Evolutionary conservation across 208 protist species (phyloP).

Genomic region (Leishmania tropica): DNA sequence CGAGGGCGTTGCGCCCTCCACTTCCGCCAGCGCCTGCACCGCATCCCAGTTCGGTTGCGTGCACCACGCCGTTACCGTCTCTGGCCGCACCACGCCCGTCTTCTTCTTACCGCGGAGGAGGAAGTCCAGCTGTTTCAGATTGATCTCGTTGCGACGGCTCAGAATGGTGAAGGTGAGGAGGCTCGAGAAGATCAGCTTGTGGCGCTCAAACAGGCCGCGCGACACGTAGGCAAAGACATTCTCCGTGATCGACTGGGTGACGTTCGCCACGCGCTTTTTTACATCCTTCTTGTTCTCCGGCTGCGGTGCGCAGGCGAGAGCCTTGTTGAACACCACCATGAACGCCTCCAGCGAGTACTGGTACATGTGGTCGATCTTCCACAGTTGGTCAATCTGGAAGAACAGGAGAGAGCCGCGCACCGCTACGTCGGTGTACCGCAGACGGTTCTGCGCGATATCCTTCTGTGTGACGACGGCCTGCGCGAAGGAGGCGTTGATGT

Average conservation of each 20-base stretch:
- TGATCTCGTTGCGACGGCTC: conserved; percentile 73
- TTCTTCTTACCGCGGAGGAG: conserved; percentile 94
- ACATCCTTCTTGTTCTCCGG: conserved; percentile 94
- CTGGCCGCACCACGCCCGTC: conserved; percentile 76
- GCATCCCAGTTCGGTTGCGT: conserved; percentile 92
- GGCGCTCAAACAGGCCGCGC: conserved; percentile 98
- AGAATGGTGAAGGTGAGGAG: conserved; percentile 96
- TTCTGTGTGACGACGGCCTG: conserved; percentile 94
- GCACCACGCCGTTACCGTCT: conserved; percentile 93
- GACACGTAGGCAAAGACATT: conserved; percentile 95
- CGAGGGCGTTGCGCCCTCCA: conserved; percentile 87
- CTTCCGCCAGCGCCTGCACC: conserved; percentile 90
- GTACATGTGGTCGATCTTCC: conserved; percentile 98
- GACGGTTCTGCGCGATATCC: conserved; percentile 95
- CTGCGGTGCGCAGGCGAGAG: conserved; percentile 86
- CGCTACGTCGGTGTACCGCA: conserved; percentile 96
- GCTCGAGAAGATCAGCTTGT: conserved; percentile 99
- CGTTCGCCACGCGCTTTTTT: conserved; percentile 88
- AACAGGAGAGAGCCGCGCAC: conserved; percentile 96
- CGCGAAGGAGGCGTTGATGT: conserved; percentile 96
- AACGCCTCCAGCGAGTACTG: conserved; percentile 98
- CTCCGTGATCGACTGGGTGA: conserved; percentile 95
- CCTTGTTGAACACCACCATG: conserved; percentile 98
- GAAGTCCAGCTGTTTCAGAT: conserved; percentile 94
- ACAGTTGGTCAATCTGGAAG: conserved; percentile 97